Conservation (phyloP, 495 filamentous ascomycete genomes). For the Staphylotrichum tortipilum region DNA sequence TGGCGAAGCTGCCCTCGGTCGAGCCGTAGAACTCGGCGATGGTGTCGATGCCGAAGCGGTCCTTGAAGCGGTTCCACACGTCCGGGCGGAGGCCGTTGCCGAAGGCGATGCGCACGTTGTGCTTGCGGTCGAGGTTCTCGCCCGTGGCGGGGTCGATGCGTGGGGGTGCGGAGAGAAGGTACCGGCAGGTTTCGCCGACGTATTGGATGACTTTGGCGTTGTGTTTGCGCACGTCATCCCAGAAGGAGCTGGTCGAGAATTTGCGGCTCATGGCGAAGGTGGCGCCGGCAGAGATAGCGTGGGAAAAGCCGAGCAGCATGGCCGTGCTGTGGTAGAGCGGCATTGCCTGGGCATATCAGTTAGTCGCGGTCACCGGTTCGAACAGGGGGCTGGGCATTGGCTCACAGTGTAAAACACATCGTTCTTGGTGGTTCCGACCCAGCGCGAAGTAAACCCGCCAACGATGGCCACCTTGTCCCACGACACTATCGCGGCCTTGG, state of each 20-base stretch:
- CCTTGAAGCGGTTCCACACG: slow-evolving; percentile 80
- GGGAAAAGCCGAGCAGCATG: slow-evolving; percentile 56
- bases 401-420: slow-evolving; percentile 79
- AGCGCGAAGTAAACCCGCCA: slow-evolving; percentile 46
- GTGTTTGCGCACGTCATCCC: slow-evolving; percentile 64
- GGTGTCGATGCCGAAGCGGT: slow-evolving; percentile 72
- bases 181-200: slow-evolving; percentile 89
- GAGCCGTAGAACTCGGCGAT: slow-evolving; percentile 87
- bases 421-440: slow-evolving; percentile 45
- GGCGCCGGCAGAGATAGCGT: slow-evolving; percentile 49
- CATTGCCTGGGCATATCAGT: slow-evolving; percentile 59
- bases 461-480: slow-evolving; percentile 60
- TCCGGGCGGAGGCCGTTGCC: slow-evolving; percentile 92
- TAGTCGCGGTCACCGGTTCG: not conserved
- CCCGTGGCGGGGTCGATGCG: slow-evolving; percentile 54
- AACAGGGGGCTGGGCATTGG: not conserved
- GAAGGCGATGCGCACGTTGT: slow-evolving; percentile 72
- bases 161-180: slow-evolving; percentile 68
- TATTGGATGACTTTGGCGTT: slow-evolving; percentile 84
- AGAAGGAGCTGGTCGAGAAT: slow-evolving; percentile 78
- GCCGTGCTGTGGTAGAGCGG: slow-evolving; percentile 90
- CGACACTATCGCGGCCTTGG: slow-evolving; percentile 78
- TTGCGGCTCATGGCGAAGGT: slow-evolving; percentile 68
- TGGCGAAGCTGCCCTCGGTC: slow-evolving; percentile 67
- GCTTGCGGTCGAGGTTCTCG: slow-evolving; percentile 65